phyloP scores from a whole-genome alignment of 2,329 filamentous ascomycete species.

The Beauveria rudraprayagi region DNA sequence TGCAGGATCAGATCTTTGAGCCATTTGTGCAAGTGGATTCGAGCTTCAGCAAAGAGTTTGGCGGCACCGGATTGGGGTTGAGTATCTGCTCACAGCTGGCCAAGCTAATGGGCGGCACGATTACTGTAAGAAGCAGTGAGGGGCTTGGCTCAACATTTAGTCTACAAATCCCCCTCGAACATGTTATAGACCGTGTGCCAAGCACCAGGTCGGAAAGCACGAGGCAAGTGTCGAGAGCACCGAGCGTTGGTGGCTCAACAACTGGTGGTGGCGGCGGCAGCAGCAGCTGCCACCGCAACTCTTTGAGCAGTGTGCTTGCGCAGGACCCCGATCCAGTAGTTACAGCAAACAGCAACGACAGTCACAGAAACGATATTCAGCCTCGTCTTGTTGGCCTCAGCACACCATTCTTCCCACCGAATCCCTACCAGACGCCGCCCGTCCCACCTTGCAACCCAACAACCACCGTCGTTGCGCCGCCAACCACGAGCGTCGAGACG shows the following conservation, averaged over 20 bases:
- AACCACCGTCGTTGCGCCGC: conserved; percentile 13
- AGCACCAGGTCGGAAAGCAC: conserved; percentile 20
- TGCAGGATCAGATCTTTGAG: conserved; percentile 82
- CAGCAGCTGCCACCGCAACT: conserved; percentile 2
- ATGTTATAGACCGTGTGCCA: conserved; percentile 55
- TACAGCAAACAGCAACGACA: conserved; percentile 34
- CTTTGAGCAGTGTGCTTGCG: conserved; percentile 5
- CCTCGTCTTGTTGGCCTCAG: conserved; percentile 76
- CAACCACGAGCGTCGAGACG: conserved; percentile 42
- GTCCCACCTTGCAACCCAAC: background rate
- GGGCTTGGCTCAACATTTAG: conserved; percentile 74
- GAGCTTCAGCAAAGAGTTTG: conserved; percentile 80
- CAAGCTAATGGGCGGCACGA: conserved; percentile 70
- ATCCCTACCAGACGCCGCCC: conserved; percentile 19
- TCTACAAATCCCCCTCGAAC: conserved; percentile 73
- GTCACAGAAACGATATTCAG: conserved; percentile 39
- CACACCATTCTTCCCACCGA: conserved; percentile 66
- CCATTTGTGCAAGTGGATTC: conserved; percentile 92
- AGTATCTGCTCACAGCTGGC: conserved; percentile 87
- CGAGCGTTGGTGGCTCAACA: conserved; percentile 34
- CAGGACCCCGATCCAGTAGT: background rate
- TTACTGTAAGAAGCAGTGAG: conserved; percentile 62
- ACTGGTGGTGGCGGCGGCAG: background rate
- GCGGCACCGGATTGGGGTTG: conserved; percentile 78
- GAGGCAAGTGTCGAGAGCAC: conserved; percentile 28